Conservation (phyloP, 345 rosid genomes). For the Citrus mangshanensis region DNA sequence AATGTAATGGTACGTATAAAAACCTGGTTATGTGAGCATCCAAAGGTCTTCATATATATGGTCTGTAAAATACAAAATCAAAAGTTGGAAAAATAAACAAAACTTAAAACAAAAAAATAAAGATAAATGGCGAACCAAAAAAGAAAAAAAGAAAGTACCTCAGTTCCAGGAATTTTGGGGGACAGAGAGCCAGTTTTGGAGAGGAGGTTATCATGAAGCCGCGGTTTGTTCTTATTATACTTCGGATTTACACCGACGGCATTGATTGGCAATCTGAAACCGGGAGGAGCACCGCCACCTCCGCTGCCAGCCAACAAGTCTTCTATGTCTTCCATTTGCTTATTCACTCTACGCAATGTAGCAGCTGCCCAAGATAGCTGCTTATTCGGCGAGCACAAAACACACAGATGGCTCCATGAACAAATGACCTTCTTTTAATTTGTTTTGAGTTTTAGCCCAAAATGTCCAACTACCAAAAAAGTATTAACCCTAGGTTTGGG, state of each 20-base stretch:
- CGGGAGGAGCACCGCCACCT: slow-evolving; percentile 58
- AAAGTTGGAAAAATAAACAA: not conserved
- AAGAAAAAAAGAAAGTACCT: slow-evolving; percentile 40
- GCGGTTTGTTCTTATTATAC: slow-evolving; percentile 40
- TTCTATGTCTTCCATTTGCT: slow-evolving; percentile 81
- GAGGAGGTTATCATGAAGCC: slow-evolving; percentile 12
- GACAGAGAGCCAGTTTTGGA: slow-evolving; percentile 31
- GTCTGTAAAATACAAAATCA: slow-evolving; percentile 38
- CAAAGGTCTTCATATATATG: slow-evolving; percentile 83
- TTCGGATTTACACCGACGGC: slow-evolving; percentile 52
- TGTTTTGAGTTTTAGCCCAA: not conserved
- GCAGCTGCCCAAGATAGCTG: not conserved
- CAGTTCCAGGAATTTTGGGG: slow-evolving; percentile 70
- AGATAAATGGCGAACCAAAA: not conserved
- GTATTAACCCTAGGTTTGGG: not conserved
- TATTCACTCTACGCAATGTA: not conserved
- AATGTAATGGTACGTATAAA: not conserved
- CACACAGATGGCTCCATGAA: too few relatives aligned
- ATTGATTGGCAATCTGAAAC: slow-evolving; percentile 67
- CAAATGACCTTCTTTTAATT: not conserved
- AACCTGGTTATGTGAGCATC: slow-evolving; percentile 96
- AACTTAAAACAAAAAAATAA: not conserved
- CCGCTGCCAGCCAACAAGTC: slow-evolving; percentile 56
- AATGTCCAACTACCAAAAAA: not conserved
- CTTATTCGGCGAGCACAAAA: too few relatives aligned